Percentiles rank a stretch among this genome's conserved stretches.
phyloP scores from a whole-genome alignment of 768 basidiomycete species.

The Tricholoma furcatifolium region DNA sequence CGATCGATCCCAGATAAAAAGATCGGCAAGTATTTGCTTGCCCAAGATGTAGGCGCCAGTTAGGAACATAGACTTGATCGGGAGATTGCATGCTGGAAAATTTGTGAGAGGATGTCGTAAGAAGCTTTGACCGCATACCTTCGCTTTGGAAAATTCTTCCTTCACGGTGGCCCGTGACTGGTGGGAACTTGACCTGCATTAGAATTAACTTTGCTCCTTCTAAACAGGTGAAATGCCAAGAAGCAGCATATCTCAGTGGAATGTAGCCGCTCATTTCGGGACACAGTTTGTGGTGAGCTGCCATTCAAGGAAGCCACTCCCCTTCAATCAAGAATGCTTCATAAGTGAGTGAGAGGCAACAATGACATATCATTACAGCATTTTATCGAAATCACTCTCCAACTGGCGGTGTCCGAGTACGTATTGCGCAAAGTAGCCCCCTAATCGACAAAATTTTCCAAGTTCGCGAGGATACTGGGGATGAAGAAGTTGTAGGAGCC shows the following conservation, averaged over 20 bases:
- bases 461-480: too few relatives aligned
- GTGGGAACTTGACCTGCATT: slow-evolving; percentile 8
- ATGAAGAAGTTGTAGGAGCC: too few relatives aligned
- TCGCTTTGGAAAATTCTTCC: slow-evolving; percentile 14
- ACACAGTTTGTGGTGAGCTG: background rate
- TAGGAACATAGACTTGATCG: slow-evolving; percentile 14
- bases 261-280: slow-evolving; percentile 20
- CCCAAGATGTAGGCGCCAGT: slow-evolving; percentile 18
- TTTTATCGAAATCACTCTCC: too few relatives aligned
- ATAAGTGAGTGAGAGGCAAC: too few relatives aligned
- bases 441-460: background rate
- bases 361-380: too few relatives aligned
- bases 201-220: slow-evolving; percentile 13
- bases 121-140: slow-evolving; percentile 6
- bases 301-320: too few relatives aligned
- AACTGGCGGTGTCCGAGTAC: too few relatives aligned
- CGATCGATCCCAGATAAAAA: slow-evolving; percentile 22
- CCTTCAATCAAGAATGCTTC: too few relatives aligned
- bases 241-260: slow-evolving; percentile 1
- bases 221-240: slow-evolving; percentile 14
- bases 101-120: slow-evolving; percentile 19
- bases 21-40: slow-evolving; percentile 20
- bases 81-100: slow-evolving; percentile 19
- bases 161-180: slow-evolving; percentile 12
- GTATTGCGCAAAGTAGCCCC: background rate